Evolutionary conservation across 2,329 filamentous ascomycete genomes (phyloP).

Genomic region (Dothidotthia symphoricarpi): DNA sequence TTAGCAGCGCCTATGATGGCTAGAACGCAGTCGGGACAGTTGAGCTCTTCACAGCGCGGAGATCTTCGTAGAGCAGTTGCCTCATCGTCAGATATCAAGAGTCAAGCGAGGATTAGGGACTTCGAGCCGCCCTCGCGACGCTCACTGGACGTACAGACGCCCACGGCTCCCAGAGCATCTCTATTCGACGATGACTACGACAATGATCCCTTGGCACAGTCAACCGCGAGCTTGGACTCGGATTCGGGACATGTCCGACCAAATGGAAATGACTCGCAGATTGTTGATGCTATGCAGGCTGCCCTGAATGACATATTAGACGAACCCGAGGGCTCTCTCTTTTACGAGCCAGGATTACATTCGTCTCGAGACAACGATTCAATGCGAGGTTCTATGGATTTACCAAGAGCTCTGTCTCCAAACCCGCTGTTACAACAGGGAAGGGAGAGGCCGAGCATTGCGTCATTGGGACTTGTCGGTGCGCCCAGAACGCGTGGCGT

Average conservation of each 20-base stretch:
- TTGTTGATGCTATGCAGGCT: constrained; percentile 90
- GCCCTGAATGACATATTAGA: constrained; percentile 91
- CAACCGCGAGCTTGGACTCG: constrained; percentile 75
- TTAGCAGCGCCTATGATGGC: constrained; percentile 39
- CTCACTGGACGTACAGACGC: constrained; percentile 67
- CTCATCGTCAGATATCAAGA: constrained; percentile 60
- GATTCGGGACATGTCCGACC: constrained; percentile 49
- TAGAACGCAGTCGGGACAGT: constrained; percentile 50
- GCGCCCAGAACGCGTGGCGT: constrained; percentile 85
- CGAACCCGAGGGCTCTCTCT: constrained; percentile 67
- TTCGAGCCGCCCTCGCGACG: constrained; percentile 54
- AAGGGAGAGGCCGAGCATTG: constrained; percentile 75
- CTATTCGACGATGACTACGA: constrained; percentile 82
- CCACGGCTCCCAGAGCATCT: constrained; percentile 47
- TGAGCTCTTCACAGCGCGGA: constrained; percentile 36
- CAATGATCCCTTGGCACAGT: constrained; percentile 71
- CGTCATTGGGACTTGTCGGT: constrained; percentile 87
- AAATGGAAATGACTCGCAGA: constrained; percentile 66
- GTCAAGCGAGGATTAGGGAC: constrained; percentile 47
- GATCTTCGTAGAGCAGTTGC: constrained; percentile 60
- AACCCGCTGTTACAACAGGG: constrained; percentile 31
- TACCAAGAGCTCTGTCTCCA: constrained; percentile 46
- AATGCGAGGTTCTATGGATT: constrained; percentile 62
- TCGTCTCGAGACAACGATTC: constrained; percentile 61
- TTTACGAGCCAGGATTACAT: constrained; percentile 56